Evolutionary conservation across 805 yeast species (phyloP).

Genomic region (Monosporozyma aerobia): DNA sequence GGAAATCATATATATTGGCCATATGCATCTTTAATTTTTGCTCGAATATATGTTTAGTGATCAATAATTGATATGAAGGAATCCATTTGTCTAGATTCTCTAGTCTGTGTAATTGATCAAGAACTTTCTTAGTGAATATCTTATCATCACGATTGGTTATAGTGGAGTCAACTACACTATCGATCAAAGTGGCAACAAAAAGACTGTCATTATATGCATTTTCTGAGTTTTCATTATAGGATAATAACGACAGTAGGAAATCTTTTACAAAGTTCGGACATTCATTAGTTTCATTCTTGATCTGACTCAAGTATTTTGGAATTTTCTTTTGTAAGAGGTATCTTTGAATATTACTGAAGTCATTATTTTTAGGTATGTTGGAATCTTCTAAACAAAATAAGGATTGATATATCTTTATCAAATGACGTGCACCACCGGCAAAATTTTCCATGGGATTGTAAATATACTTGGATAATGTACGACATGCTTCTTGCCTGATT

Average conservation of each 20-base stretch:
- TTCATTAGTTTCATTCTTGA: conserved; percentile 55
- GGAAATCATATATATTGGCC: conserved; percentile 42
- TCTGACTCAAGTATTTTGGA: conserved; percentile 48
- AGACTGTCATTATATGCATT: conserved; percentile 67
- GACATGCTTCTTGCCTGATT: conserved; percentile 77
- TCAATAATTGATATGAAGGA: conserved; percentile 51
- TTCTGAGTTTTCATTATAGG: conserved; percentile 77
- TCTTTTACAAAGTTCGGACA: conserved; percentile 51
- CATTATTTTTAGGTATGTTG: conserved; percentile 67
- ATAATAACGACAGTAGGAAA: conserved; percentile 59
- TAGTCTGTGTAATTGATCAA: conserved; percentile 63
- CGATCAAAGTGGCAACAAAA: conserved; percentile 52
- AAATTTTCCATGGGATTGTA: conserved; percentile 27
- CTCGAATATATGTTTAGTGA: conserved; percentile 42
- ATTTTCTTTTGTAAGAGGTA: conserved; percentile 66
- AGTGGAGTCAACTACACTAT: conserved; percentile 40
- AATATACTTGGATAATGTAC: conserved; percentile 63
- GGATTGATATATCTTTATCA: conserved; percentile 57
- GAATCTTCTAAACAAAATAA: conserved; percentile 65
- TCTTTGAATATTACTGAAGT: conserved; percentile 61
- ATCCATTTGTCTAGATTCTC: conserved; percentile 79
- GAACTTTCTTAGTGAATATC: conserved; percentile 37
- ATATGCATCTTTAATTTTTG: conserved; percentile 55
- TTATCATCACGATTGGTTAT: conserved; percentile 28
- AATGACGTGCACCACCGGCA: conserved; percentile 53